Evolutionary conservation across 257 asterid species (phyloP).

Genomic region (Cruciata laevipes): DNA sequence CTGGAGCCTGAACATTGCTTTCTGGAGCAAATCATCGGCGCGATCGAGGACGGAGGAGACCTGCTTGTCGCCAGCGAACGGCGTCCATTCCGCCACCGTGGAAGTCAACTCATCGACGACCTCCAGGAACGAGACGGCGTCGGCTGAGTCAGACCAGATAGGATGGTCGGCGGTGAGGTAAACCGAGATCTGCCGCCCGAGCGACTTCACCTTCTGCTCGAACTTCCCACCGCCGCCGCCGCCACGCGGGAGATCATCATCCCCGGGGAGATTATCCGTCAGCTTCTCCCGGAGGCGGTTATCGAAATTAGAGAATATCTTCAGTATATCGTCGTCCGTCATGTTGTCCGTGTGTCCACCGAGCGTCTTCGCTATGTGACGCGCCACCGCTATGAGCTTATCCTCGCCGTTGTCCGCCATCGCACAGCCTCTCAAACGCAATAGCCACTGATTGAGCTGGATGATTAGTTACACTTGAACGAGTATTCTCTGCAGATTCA

Average conservation of each 20-base stretch:
- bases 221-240: conserved; percentile 19
- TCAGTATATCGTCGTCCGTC: conserved; percentile 89
- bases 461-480: background rate
- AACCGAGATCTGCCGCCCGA: conserved; percentile 74
- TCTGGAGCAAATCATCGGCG: conserved; percentile 86
- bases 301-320: conserved; percentile 88
- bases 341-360: conserved; percentile 87
- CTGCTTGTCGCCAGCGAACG: conserved; percentile 55
- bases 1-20: conserved; percentile 80
- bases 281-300: conserved; percentile 75
- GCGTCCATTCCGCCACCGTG: conserved; percentile 60
- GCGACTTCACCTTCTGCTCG: conserved; percentile 57
- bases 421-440: background rate
- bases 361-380: conserved; percentile 90
- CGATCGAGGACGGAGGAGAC: conserved; percentile 71
- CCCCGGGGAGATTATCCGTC: conserved; percentile 55
- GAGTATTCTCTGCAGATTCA: background rate
- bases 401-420: conserved; percentile 98
- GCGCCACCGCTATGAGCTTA: conserved; percentile 87
- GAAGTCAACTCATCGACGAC: conserved; percentile 55
- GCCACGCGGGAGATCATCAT: conserved; percentile 23
- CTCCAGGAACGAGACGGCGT: conserved; percentile 49
- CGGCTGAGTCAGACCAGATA: conserved; percentile 63
- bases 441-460: background rate
- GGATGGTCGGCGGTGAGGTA: conserved; percentile 42